Base-by-base conservation (phyloP, 2,329 filamentous ascomycete species). In the Coccinonectria pachysandricola region DNA sequence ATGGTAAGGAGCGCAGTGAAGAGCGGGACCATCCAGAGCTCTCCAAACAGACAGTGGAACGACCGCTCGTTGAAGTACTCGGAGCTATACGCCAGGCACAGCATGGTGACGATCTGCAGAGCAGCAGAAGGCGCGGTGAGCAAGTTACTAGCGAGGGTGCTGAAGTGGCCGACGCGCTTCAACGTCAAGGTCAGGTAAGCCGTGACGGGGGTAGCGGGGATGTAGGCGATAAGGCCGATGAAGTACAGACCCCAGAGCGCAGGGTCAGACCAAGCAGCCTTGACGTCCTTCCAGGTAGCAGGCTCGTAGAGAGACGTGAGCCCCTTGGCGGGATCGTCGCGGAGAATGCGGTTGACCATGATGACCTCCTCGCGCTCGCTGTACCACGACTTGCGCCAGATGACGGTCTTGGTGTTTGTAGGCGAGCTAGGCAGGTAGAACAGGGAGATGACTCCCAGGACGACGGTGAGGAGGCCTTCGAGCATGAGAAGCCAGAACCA, bases 321-420 rank as follows among this genome's bases (percentile, higher is more conserved):
- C 9, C 59, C 65, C 47, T 70, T 71, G 18, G 64, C 64, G 0
- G 66, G 65, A 37, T 70, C 66, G 24, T 70, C 66, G 17, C 66
- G 59, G 8, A 69, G 51, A 8, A 69, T 59, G 6, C 64, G 58
- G 43, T 80, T 82, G 11, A 78, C 65, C 66, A 82, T 73, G 42
- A 82, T 80, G 30, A 71, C 67, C 42, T 82, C 77, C 44, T 83
- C 73, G 2, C 61, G 61, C 43, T 79, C 76, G 3, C 57, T 69
- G 48, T 79, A 79, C 76, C 76, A 79, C 5, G 77, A 45, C 21
- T 71, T 72, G 3, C 71, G 68, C 23, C 70, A 72, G 35, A 83
- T 65, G 22, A 62, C 51, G 12, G 67, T 65, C 7, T 64, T 69
- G 4, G 80, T 85, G 25, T 74, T 64, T 0, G 74, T 77, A 0